Percentiles rank a stretch among this genome's conserved stretches.
Conservation (phyloP, 2,329 filamentous ascomycete genomes). For the Hymenotorrendiella dingleyae region DNA sequence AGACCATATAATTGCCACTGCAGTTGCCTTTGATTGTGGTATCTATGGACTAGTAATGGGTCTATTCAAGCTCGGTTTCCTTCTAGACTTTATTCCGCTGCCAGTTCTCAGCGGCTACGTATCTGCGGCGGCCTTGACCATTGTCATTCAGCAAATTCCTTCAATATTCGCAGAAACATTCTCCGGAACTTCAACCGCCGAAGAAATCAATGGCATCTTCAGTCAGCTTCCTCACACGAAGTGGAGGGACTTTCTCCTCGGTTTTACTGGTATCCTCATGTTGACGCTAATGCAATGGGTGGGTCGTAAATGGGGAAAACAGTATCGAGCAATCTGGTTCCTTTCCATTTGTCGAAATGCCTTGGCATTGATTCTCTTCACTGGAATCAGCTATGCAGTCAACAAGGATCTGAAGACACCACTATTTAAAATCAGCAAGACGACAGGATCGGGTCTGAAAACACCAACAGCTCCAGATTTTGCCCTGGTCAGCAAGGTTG, state of each 20-base stretch:
- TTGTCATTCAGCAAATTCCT: conserved; percentile 57
- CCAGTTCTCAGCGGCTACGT: conserved; percentile 62
- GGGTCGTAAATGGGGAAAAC: conserved; percentile 48
- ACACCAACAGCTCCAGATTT: conserved; percentile 43
- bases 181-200: conserved; percentile 45
- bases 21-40: conserved; percentile 56
- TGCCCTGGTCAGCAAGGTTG: conserved; percentile 46
- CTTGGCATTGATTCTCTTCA: conserved; percentile 55
- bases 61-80: conserved; percentile 56
- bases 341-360: conserved; percentile 56
- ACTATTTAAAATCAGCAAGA: conserved; percentile 52
- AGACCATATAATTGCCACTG: conserved; percentile 55
- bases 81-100: conserved; percentile 61
- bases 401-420: conserved; percentile 39
- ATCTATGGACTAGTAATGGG: conserved; percentile 55
- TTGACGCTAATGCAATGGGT: conserved; percentile 47
- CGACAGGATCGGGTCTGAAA: conserved; percentile 50
- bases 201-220: conserved; percentile 55
- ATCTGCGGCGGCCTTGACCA: conserved; percentile 59
- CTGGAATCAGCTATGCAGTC: conserved; percentile 55
- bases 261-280: conserved; percentile 51
- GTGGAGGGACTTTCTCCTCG: conserved; percentile 44
- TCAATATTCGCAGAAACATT: conserved; percentile 29
- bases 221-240: conserved; percentile 49
- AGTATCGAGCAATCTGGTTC: conserved; percentile 53